These are phyloP conservation scores for Cordia subcordata DNA, from an alignment of 257 asterid species.

Conservation along the genomic window DNA sequence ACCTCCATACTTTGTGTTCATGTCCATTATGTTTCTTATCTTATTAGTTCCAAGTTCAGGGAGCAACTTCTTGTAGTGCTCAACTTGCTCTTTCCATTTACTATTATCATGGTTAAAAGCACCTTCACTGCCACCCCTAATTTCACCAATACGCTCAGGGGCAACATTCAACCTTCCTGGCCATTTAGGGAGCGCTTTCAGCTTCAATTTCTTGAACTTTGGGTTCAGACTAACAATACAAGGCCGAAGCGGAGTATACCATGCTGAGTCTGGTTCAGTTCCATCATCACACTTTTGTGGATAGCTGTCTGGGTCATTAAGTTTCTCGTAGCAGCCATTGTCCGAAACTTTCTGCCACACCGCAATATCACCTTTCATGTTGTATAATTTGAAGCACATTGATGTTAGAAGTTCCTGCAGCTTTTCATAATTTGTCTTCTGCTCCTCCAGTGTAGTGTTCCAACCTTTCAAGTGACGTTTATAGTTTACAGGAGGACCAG, in stretches of 20 bases:
- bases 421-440: slow-evolving; percentile 24
- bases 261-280: slow-evolving; percentile 27
- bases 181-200: slow-evolving; percentile 24
- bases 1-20: slow-evolving; percentile 30
- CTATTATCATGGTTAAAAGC: slow-evolving; percentile 21
- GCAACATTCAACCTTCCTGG: slow-evolving; percentile 24
- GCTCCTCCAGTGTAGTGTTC: slow-evolving; percentile 28
- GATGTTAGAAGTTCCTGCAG: slow-evolving; percentile 27
- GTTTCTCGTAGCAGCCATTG: slow-evolving; percentile 25
- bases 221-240: slow-evolving; percentile 28
- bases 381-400: slow-evolving; percentile 27
- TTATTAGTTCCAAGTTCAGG: slow-evolving; percentile 26
- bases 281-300: slow-evolving; percentile 32
- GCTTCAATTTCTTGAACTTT: slow-evolving; percentile 10
- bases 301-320: slow-evolving; percentile 21
- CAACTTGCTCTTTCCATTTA: slow-evolving; percentile 19
- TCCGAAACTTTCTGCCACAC: slow-evolving; percentile 29
- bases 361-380: slow-evolving; percentile 25
- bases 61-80: slow-evolving; percentile 27
- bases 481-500: slow-evolving; percentile 33
- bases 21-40: slow-evolving; percentile 30
- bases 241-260: slow-evolving; percentile 30
- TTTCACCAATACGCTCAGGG: slow-evolving; percentile 22
- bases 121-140: slow-evolving; percentile 25
- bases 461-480: slow-evolving; percentile 30